Percentiles rank a stretch among this genome's conserved stretches.
Evolutionary conservation across 352 stramenopile genomes (phyloP).

Genomic region (Pythium volutum): DNA sequence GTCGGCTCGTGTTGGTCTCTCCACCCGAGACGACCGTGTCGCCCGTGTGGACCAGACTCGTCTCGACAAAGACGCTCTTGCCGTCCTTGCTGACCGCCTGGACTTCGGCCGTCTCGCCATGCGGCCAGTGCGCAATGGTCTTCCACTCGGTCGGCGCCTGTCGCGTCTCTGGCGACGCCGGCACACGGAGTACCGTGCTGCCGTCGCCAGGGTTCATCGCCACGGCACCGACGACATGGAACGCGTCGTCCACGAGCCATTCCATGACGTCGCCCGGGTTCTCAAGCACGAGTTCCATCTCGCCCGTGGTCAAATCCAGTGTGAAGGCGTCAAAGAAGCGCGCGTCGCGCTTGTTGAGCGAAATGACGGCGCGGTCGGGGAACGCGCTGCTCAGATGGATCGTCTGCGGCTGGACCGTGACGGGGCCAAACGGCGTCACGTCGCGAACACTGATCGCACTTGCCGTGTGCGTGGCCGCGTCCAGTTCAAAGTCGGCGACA

Average conservation of each 20-base stretch:
- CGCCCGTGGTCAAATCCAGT: constrained; percentile 30
- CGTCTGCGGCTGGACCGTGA: constrained; percentile 28
- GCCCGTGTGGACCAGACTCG: constrained; percentile 30
- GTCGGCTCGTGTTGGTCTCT: constrained; percentile 33
- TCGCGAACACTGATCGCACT: constrained; percentile 30
- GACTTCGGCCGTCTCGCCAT: constrained; percentile 29
- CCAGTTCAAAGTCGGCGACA: constrained; percentile 34
- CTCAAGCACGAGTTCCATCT: constrained; percentile 25
- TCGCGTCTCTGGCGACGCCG: constrained; percentile 16
- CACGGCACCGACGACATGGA: constrained; percentile 27
- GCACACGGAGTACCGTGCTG: constrained; percentile 30
- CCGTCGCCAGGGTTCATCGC: constrained; percentile 21
- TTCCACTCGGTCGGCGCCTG: constrained; percentile 26
- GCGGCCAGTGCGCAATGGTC: constrained; percentile 33
- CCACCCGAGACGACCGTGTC: neutral
- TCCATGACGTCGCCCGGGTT: constrained; percentile 32
- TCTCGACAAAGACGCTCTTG: constrained; percentile 35
- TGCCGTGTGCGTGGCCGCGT: constrained; percentile 20
- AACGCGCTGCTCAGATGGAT: constrained; percentile 27
- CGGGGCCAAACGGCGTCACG: constrained; percentile 34
- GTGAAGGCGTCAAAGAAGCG: constrained; percentile 34
- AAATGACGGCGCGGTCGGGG: constrained; percentile 35
- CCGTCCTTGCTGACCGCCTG: constrained; percentile 31
- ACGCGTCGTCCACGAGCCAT: constrained; percentile 31
- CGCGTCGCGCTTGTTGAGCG: constrained; percentile 35